Evolutionary conservation across 164 flowering plant species (phyloP), one percentile per base, ranked within the genome.

Genomic region (Stephania yunnanensis): DNA sequence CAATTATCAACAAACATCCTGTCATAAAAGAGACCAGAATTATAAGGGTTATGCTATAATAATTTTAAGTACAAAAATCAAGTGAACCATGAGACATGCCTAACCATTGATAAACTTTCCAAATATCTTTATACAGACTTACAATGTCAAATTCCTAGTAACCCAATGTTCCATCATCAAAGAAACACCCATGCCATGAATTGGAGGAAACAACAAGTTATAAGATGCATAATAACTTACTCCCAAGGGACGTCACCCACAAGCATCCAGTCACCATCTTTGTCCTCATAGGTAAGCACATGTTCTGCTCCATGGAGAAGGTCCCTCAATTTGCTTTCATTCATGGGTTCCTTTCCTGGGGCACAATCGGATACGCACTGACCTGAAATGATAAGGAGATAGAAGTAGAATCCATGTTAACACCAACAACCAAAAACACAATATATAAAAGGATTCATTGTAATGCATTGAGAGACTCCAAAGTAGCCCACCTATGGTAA

Each of bases 1-100:
- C 98, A 94, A 11, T 96, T 80, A 70, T 88, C 91, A 75, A 83
- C 89, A 74, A 94, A 94, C 97, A 94, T 91, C 78, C 97, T 94
- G 89, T 72, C 65, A 78, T 7, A 58, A 20, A 58, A 58, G 65
- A 64, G 46, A 71, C 2, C 30, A 48, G 46, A 70, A 13, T 58
- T 58, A 19, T 7, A 58, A 58, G n/a, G 7, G 65, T 15, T 7
- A 58, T 17, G 20, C 15, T 58, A 17, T 58, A 12, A 48, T 48
- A 58, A 3, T 58, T 15, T 2, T 4, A 7, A 19, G n/a, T 20
- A 58, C 65, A 58, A 7, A 4, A 15, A 58, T 58, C 65, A 58
- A 5, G 65, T 19, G 20, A 58, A 58, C 65, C 6, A 10, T 19
- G n/a, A 58, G 2, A 58, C 7, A 15, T 20, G 7, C 53, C 7